Base-by-base conservation (phyloP, 768 basidiomycete species). In the Atractiella rhizophila region DNA sequence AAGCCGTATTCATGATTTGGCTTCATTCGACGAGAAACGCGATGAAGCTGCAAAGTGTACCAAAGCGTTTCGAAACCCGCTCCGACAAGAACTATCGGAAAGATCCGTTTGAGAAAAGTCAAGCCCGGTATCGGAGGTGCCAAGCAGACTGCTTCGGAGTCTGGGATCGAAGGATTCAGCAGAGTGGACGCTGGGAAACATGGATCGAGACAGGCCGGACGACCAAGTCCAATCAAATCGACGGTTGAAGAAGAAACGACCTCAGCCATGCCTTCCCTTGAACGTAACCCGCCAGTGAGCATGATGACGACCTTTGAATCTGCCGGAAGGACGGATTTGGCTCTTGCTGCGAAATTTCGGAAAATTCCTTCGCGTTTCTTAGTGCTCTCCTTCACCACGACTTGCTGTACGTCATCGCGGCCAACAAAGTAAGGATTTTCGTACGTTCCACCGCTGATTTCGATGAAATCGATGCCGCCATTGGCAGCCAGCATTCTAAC, bases 371-470 rank as follows among this genome's bases (percentile, higher is more conserved):
- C 76, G 23, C 77, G 71, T 26, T 57, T 42, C 11, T 64, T 61
- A 12, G 7, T 24, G 11, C 6, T 47, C 28, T 12, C 41, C 13
- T 29, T 52, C 43, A 37, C 40, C 55, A 53, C 48, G 59, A 62
- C 26, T 50, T 59, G 56, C 31, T 9, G 15, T 41, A 24, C 8
- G 11, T 7, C 18, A 16, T 10, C 8, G n/a, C 18, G 37, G 10
- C 10, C 33, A 15, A 44, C 19, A 18, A 43, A 44, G 25, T 28
- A 30, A 11, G 76, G 74, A 15, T 65, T 68, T 52, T 81, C 77
- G 49, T 86, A 88, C 54, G 74, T 73, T 0, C 82, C 82, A 2
- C 82, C 82, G 41, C 74, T 79, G 44, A 88, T 68, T 57, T 88
- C 82, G 37, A 88, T 70, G 52, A 82, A 76, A 56, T 88, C 82